phyloP scores from a whole-genome alignment of 2,329 filamentous ascomycete species.

The Tolypocladium sp. region DNA sequence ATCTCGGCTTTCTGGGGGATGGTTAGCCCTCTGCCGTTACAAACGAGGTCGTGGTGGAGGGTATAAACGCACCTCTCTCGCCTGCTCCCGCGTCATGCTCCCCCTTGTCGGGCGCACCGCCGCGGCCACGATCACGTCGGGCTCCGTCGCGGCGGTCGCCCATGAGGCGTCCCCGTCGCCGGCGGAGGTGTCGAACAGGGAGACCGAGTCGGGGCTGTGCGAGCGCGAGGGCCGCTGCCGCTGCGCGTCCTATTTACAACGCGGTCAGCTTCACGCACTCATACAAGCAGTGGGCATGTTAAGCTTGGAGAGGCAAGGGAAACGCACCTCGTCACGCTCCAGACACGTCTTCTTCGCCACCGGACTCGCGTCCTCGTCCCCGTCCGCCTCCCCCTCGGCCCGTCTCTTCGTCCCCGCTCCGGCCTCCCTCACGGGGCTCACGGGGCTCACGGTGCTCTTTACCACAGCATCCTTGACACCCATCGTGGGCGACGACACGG shows the following conservation, averaged over 20 bases:
- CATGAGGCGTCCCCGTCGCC: conserved; percentile 40
- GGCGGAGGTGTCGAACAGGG: conserved; percentile 39
- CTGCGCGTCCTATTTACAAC: background rate
- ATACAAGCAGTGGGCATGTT: too few species aligned
- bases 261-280: background rate
- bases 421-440: background rate
- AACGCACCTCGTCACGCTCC: conserved; percentile 17
- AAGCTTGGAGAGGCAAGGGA: background rate
- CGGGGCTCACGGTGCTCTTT: background rate
- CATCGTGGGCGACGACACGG: conserved; percentile 13
- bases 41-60: background rate
- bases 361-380: conserved; percentile 9
- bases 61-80: conserved; percentile 35
- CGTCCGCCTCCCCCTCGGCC: conserved; percentile 13
- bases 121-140: conserved; percentile 20
- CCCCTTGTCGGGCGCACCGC: conserved; percentile 5
- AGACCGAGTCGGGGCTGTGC: conserved; percentile 33
- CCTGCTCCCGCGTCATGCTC: conserved; percentile 41
- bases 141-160: conserved; percentile 40
- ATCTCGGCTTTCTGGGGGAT: conserved; percentile 49
- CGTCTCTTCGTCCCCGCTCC: conserved; percentile 14
- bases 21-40: background rate
- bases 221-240: conserved; percentile 13
- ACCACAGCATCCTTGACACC: conserved; percentile 5
- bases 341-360: conserved; percentile 24